Evolutionary conservation across 2,329 filamentous ascomycete genomes (phyloP).

Genomic region (Pseudohalonectria lignicola): DNA sequence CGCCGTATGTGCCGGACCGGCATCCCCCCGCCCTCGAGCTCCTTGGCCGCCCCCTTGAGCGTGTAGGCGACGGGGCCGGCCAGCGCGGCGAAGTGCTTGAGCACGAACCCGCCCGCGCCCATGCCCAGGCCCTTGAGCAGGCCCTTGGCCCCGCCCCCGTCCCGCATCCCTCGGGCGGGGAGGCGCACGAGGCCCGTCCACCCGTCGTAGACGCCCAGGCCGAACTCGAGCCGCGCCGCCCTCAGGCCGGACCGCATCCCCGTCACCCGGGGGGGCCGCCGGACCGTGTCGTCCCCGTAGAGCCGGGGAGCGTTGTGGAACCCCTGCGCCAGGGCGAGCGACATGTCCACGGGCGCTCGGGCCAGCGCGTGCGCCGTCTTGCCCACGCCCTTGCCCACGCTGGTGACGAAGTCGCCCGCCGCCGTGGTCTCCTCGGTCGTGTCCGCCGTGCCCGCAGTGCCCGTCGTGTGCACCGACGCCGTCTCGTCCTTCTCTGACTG

Average conservation of each 20-base stretch:
- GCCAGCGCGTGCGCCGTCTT: conserved; percentile 39
- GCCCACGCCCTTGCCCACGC: conserved; percentile 39
- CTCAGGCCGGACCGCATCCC: conserved; percentile 52
- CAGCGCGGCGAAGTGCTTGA: conserved; percentile 54
- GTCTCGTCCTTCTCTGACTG: background rate
- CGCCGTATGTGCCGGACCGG: conserved; percentile 42
- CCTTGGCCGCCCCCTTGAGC: conserved; percentile 53
- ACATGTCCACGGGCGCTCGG: conserved; percentile 48
- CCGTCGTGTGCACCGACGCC: conserved; percentile 10
- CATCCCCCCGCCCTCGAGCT: conserved; percentile 40
- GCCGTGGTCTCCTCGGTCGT: conserved; percentile 17
- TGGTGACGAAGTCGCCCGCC: conserved; percentile 31
- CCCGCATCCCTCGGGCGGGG: conserved; percentile 44
- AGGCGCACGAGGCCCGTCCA: conserved; percentile 51
- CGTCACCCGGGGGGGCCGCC: conserved; percentile 50
- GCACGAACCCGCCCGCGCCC: conserved; percentile 50
- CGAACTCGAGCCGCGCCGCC: conserved; percentile 50
- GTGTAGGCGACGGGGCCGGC: conserved; percentile 51
- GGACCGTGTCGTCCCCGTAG: conserved; percentile 60
- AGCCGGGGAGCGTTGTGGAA: conserved; percentile 62
- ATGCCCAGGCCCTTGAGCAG: conserved; percentile 47
- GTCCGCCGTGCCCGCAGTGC: conserved; percentile 15
- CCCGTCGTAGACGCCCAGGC: conserved; percentile 54
- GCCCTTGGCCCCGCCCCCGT: conserved; percentile 31
- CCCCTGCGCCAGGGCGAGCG: conserved; percentile 52